Evolutionary conservation across 1,139 yeast genomes (phyloP).

Genomic region (Candida smagusa): DNA sequence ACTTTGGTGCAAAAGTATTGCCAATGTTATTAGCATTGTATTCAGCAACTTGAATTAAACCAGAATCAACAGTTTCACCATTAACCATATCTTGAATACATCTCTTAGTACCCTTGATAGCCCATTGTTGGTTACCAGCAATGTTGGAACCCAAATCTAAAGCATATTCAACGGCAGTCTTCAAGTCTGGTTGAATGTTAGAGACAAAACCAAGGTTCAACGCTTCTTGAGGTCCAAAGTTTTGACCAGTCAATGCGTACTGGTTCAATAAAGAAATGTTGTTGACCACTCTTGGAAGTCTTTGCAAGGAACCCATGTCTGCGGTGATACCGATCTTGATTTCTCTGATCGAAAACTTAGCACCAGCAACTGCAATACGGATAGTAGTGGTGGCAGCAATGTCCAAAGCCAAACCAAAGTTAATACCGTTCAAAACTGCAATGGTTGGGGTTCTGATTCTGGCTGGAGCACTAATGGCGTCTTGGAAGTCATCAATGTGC

Average conservation of each 20-base stretch:
- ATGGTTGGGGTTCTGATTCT: conserved; percentile 49
- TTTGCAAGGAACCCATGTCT: conserved; percentile 75
- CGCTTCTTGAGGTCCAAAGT: conserved; percentile 58
- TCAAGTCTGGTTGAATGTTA: conserved; percentile 42
- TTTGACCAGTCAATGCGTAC: conserved; percentile 60
- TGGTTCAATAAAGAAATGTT: conserved; percentile 62
- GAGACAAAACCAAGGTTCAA: conserved; percentile 53
- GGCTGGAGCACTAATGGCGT: conserved; percentile 47
- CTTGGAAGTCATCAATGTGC: conserved; percentile 58
- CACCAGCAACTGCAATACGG: conserved; percentile 54
- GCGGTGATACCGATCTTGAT: conserved; percentile 75
- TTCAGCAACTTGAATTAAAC: conserved; percentile 51
- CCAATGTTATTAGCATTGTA: conserved; percentile 49
- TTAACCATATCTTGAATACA: conserved; percentile 52
- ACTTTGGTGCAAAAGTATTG: not conserved
- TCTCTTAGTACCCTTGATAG: conserved; percentile 64
- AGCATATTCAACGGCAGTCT: conserved; percentile 50
- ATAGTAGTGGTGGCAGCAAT: conserved; percentile 58
- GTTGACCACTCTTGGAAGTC: conserved; percentile 55
- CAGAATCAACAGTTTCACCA: conserved; percentile 43
- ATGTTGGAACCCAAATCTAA: conserved; percentile 50
- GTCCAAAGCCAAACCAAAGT: conserved; percentile 68
- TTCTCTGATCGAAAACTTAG: conserved; percentile 62
- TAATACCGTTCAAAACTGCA: conserved; percentile 44
- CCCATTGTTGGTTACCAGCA: conserved; percentile 51